Conservation (phyloP, 2,329 filamentous ascomycete genomes). For the Aureobasidium uvarum region DNA sequence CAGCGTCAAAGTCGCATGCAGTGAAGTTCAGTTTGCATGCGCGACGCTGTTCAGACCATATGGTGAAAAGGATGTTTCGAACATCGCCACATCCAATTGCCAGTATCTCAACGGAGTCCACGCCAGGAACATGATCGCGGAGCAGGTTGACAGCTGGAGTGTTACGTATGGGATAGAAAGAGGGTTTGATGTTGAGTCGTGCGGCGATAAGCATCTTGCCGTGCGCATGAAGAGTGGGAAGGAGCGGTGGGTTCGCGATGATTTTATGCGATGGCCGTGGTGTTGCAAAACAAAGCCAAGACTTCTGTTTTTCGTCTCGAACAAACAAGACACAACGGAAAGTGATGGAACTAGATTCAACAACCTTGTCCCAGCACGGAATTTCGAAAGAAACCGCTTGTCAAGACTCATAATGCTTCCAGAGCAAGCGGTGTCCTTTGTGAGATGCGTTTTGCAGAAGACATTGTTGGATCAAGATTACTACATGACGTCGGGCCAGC, state of each 20-base stretch:
- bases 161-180: constrained; percentile 48
- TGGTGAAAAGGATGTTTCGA: constrained; percentile 57
- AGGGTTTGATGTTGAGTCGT: constrained; percentile 28
- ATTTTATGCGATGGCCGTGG: neutral
- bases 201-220: constrained; percentile 27
- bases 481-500: too few relatives aligned
- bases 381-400: too few relatives aligned
- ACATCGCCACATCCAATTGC: constrained; percentile 58
- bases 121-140: constrained; percentile 48
- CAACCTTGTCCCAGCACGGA: too few relatives aligned
- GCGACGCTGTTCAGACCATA: constrained; percentile 47
- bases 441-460: too few relatives aligned
- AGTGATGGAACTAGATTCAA: too few relatives aligned
- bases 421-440: too few relatives aligned
- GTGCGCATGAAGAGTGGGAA: neutral
- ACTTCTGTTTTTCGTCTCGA: too few relatives aligned
- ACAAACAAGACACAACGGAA: too few relatives aligned
- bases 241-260: neutral
- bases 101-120: constrained; percentile 52
- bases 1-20: constrained; percentile 54
- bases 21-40: constrained; percentile 39
- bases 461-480: neutral
- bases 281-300: neutral
- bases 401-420: too few relatives aligned
- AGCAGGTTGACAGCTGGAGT: constrained; percentile 55